These are phyloP conservation scores for Aaosphaeria arxii DNA, from an alignment of 2,329 filamentous ascomycete genomes.

Conservation along the genomic window DNA sequence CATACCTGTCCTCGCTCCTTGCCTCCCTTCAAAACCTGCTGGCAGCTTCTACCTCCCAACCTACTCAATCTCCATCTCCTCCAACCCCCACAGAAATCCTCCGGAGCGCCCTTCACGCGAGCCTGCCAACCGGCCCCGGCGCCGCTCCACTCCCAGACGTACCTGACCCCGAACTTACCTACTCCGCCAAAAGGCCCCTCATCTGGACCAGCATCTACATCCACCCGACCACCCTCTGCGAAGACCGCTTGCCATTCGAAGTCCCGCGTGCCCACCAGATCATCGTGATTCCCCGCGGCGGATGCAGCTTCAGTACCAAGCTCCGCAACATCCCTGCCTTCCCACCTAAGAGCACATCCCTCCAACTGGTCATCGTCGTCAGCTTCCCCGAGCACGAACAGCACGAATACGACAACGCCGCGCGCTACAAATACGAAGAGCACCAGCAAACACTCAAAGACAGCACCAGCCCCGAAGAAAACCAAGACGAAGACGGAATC, in stretches of 20 bases:
- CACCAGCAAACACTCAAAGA: background rate
- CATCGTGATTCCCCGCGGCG: conserved; percentile 77
- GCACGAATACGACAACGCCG: conserved; percentile 12
- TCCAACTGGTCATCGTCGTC: conserved; percentile 82
- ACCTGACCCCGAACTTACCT: conserved; percentile 31
- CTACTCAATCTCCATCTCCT: conserved; percentile 5
- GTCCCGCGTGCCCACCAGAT: conserved; percentile 64
- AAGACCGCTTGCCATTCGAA: conserved; percentile 50
- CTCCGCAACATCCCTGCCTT: conserved; percentile 80
- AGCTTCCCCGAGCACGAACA: conserved; percentile 54
- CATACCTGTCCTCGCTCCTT: conserved; percentile 33
- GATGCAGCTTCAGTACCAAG: conserved; percentile 82
- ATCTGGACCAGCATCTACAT: conserved; percentile 71
- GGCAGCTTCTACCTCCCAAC: conserved; percentile 14
- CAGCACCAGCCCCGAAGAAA: background rate
- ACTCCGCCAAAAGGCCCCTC: conserved; percentile 44
- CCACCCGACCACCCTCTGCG: conserved; percentile 63
- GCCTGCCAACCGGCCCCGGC: conserved; percentile 58
- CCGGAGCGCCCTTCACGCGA: conserved; percentile 42
- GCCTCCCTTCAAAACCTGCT: conserved; percentile 35
- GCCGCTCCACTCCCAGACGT: conserved; percentile 69
- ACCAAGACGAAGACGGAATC: background rate
- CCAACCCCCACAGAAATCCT: conserved; percentile 8
- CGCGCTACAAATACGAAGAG: background rate
- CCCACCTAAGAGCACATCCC: conserved; percentile 55